phyloP scores from a whole-genome alignment of 495 filamentous ascomycete genomes.

The Amphirosellinia nigrospora region DNA sequence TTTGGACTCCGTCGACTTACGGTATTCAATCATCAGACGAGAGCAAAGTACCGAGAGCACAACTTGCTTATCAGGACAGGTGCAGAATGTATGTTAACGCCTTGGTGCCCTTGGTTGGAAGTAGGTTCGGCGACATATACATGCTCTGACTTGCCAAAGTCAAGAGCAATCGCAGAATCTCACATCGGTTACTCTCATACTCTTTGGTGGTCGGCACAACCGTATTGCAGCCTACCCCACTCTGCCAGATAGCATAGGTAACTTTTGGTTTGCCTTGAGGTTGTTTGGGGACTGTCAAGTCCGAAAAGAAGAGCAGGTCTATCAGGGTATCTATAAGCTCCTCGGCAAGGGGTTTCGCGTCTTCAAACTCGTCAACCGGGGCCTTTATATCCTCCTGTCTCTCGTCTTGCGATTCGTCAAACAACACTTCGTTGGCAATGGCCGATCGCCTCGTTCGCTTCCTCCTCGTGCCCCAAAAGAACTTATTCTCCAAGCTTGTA shows the following conservation, averaged over 20 bases:
- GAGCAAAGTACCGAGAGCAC: conserved; percentile 91
- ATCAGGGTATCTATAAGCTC: conserved; percentile 90
- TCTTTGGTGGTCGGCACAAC: conserved; percentile 87
- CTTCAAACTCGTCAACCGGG: conserved; percentile 71
- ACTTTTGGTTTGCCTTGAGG: conserved; percentile 77
- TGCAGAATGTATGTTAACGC: conserved; percentile 90
- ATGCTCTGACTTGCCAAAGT: conserved; percentile 88
- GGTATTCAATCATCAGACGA: conserved; percentile 93
- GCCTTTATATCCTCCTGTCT: conserved; percentile 57
- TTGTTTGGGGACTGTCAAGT: conserved; percentile 77
- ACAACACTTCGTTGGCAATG: conserved; percentile 74
- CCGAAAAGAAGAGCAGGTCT: conserved; percentile 89
- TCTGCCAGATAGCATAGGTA: conserved; percentile 96
- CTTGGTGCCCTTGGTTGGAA: conserved; percentile 85
- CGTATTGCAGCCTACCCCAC: conserved; percentile 93
- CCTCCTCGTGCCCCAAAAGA: conserved; percentile 86
- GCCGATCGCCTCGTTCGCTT: conserved; percentile 61
- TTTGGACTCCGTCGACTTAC: conserved; percentile 55
- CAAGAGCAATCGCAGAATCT: conserved; percentile 85
- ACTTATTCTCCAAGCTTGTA: conserved; percentile 86
- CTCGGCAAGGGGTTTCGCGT: conserved; percentile 87
- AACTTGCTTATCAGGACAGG: conserved; percentile 86
- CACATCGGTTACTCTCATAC: conserved; percentile 87
- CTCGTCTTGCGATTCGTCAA: conserved; percentile 72
- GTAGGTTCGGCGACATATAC: conserved; percentile 83